Evolutionary conservation across 2,329 filamentous ascomycete species (phyloP).

Genomic region (Xylaria sp.): DNA sequence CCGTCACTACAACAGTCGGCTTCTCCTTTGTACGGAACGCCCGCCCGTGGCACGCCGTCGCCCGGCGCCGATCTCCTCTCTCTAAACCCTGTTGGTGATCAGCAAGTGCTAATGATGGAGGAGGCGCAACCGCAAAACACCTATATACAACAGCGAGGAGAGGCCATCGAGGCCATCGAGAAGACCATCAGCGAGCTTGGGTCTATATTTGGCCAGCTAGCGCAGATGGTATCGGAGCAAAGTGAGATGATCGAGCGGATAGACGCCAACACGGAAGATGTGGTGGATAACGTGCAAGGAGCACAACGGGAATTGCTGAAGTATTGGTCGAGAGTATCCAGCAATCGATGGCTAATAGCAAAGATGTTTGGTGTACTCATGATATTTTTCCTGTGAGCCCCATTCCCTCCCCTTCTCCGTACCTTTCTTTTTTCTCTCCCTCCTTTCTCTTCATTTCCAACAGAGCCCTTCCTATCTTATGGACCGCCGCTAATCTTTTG

Average conservation of each 20-base stretch:
- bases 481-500: slow-evolving; percentile 21
- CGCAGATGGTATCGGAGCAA: slow-evolving; percentile 97
- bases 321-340: slow-evolving; percentile 94
- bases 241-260: slow-evolving; percentile 95
- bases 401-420: not conserved
- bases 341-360: slow-evolving; percentile 93
- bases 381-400: slow-evolving; percentile 83
- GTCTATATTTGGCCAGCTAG: slow-evolving; percentile 91
- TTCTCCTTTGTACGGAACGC: slow-evolving; percentile 86
- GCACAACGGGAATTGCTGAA: slow-evolving; percentile 95
- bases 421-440: not conserved
- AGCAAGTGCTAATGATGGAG: slow-evolving; percentile 92
- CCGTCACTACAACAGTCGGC: slow-evolving; percentile 77
- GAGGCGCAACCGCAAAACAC: slow-evolving; percentile 85
- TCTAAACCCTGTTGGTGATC: slow-evolving; percentile 85
- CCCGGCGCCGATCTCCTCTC: slow-evolving; percentile 81
- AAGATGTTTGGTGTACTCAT: slow-evolving; percentile 90
- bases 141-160: slow-evolving; percentile 92
- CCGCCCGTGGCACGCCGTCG: slow-evolving; percentile 63
- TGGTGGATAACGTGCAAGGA: slow-evolving; percentile 98
- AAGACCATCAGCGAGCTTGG: slow-evolving; percentile 93
- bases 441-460: not conserved
- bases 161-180: slow-evolving; percentile 97
- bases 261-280: slow-evolving; percentile 96
- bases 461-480: not conserved